Evolutionary conservation across 495 filamentous ascomycete genomes (phyloP), one percentile per base, ranked within the genome.

Genomic region (Podospora pseudocomata): DNA sequence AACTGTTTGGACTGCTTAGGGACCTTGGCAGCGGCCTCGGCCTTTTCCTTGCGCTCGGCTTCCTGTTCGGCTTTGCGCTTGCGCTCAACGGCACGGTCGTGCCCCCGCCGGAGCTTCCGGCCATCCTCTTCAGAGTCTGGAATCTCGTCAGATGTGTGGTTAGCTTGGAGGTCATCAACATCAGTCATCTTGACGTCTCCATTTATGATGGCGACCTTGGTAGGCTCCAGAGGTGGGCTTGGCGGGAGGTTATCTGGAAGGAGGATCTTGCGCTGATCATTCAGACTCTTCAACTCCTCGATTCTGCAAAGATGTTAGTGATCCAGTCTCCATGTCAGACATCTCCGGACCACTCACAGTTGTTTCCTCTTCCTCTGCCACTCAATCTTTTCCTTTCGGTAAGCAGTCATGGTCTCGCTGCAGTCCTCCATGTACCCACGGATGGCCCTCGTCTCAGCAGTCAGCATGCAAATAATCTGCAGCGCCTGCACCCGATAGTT

Each of bases 361-460:
- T 85, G 83, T 76, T 95, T 97, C 72, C 91, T 87, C 65, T 89
- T 85, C 66, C 92, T 86, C 77, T 98, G 95, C 75, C 88, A 89
- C 71, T 96, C 91, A 66, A 97, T 97, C 80, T 97, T 98, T 77
- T 96, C 91, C 78, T 98, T 99, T 20, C 95, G 86, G 73, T 93
- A 90, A 56, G 87, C 87, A 3, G 95, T 99, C 96, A 97, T 97
- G 67, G 91, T 88, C 69, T 93, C 90, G 60, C 88, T 90, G 78
- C 93, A 96, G 69, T 94, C 88, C 67, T 97, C 93, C 81, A 99
- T 90, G 73, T 95, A 96, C 18, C 88, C 88, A 53, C 92, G 87
- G 66, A 98, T 87, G 2, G 90, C 88, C 74, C 90, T 91, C 3
- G 94, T 97, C 71, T 92, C 89, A 60, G 93, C 80, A n/a, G 90